Conservation (phyloP, 2,329 filamentous ascomycete species). For the Phialophora chinensis region DNA sequence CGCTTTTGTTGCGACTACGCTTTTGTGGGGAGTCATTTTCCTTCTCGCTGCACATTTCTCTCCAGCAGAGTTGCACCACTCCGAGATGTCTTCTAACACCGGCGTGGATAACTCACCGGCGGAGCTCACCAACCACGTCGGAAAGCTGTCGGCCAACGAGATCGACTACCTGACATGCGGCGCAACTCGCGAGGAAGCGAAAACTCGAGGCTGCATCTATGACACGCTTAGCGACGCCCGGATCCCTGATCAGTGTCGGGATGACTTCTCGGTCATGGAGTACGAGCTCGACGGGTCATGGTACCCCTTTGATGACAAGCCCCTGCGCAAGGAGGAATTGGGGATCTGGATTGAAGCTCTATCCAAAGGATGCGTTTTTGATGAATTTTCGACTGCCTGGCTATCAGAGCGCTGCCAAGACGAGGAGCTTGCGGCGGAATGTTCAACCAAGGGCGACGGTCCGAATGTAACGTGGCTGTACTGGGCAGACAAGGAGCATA, state of each 20-base stretch:
- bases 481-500: conserved; percentile 15
- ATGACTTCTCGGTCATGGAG: conserved; percentile 14
- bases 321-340: conserved; percentile 1
- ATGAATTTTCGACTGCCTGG: conserved; percentile 10
- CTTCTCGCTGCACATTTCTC: conserved; percentile 8
- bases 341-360: conserved; percentile 6
- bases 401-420: conserved; percentile 6
- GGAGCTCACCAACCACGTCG: background rate
- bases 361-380: conserved; percentile 13
- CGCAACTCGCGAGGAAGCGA: background rate
- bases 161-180: conserved; percentile 14
- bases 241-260: conserved; percentile 1
- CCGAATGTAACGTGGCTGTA: conserved; percentile 10
- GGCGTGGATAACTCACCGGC: background rate
- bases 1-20: conserved; percentile 3
- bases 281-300: conserved; percentile 13
- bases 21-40: conserved; percentile 11
- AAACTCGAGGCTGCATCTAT: background rate
- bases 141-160: conserved; percentile 4
- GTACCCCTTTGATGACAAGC: conserved; percentile 4
- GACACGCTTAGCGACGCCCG: background rate
- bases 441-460: conserved; percentile 9
- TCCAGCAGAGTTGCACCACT: background rate
- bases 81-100: background rate
- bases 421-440: conserved; percentile 8